Conservation (phyloP, 2,329 filamentous ascomycete genomes). For the Aureobasidium sp. region DNA sequence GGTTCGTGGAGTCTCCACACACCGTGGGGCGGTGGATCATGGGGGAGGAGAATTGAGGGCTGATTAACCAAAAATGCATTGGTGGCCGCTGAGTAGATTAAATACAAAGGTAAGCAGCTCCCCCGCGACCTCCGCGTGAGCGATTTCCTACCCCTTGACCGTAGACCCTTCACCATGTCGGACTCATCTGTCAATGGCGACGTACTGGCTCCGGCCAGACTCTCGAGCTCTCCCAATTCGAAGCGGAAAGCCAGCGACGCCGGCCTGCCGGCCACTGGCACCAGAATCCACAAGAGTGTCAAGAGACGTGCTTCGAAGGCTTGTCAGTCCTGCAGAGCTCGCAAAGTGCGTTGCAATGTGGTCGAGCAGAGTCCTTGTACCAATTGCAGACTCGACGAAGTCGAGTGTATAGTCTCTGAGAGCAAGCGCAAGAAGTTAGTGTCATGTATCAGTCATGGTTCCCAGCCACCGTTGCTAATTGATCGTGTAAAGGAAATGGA, state of each 20-base stretch:
- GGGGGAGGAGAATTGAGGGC: slow-evolving; percentile 5
- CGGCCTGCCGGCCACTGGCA: slow-evolving; percentile 44
- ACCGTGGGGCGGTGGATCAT: slow-evolving; percentile 14
- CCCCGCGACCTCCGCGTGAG: slow-evolving; percentile 8
- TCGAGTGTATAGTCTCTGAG: slow-evolving; percentile 62
- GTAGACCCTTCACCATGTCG: slow-evolving; percentile 10
- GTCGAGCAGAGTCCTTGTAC: slow-evolving; percentile 81
- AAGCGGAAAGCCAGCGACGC: slow-evolving; percentile 55
- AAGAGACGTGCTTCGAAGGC: slow-evolving; percentile 88
- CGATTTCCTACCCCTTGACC: background rate
- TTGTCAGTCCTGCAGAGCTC: slow-evolving; percentile 78
- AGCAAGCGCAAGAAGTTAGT: slow-evolving; percentile 81
- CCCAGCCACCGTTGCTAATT: background rate
- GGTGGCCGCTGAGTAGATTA: slow-evolving; percentile 15
- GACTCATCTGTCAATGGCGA: slow-evolving; percentile 16
- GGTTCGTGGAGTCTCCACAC: slow-evolving; percentile 10
- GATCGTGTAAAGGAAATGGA: slow-evolving; percentile 28
- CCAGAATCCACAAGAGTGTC: slow-evolving; percentile 48
- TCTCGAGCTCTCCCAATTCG: slow-evolving; percentile 29
- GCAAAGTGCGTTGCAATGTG: slow-evolving; percentile 91
- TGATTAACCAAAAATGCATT: slow-evolving; percentile 10
- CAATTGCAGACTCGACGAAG: slow-evolving; percentile 75
- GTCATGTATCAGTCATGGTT: background rate
- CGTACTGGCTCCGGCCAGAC: background rate
- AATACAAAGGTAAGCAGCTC: slow-evolving; percentile 14